Percentiles rank a stretch among this genome's conserved stretches.
These are phyloP conservation scores for Paraleonurus japonicus DNA, from an alignment of 257 asterid species.

Conservation along the genomic window DNA sequence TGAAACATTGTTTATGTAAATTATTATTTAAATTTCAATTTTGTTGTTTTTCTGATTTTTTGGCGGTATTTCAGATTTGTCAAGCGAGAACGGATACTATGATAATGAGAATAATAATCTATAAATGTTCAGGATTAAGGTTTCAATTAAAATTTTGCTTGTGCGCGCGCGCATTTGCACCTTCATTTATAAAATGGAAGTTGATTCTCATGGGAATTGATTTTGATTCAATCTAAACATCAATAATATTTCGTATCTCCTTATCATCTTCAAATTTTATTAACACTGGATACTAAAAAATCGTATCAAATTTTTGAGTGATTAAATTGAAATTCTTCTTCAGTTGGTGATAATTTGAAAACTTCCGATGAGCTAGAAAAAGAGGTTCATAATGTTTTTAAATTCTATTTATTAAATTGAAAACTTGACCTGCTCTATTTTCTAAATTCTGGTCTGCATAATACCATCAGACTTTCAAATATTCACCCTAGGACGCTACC, in stretches of 20 bases:
- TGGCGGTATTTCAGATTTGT: background rate
- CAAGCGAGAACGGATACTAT: background rate
- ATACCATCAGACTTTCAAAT: background rate
- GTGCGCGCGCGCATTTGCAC: background rate
- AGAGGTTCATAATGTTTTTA: background rate
- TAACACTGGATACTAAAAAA: background rate
- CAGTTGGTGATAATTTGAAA: background rate
- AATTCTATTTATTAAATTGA: no score
- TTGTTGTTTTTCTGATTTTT: background rate
- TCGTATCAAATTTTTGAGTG: background rate
- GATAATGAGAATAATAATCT: background rate
- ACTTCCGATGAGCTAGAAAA: background rate
- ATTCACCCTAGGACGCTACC: background rate
- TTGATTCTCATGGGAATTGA: background rate
- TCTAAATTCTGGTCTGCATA: background rate
- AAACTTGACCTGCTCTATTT: background rate
- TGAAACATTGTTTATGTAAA: slow-evolving; percentile 17
- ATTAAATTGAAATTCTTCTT: background rate
- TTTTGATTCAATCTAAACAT: background rate
- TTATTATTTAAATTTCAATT: slow-evolving; percentile 9
- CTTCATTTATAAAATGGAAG: background rate
- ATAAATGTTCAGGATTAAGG: slow-evolving; percentile 4
- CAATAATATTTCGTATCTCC: background rate
- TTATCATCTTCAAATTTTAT: background rate
- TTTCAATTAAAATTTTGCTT: slow-evolving; percentile 14